Percentiles rank a stretch among this genome's conserved stretches.
Evolutionary conservation across 352 stramenopile genomes (phyloP).

Genomic region (Pythium aristosporum): DNA sequence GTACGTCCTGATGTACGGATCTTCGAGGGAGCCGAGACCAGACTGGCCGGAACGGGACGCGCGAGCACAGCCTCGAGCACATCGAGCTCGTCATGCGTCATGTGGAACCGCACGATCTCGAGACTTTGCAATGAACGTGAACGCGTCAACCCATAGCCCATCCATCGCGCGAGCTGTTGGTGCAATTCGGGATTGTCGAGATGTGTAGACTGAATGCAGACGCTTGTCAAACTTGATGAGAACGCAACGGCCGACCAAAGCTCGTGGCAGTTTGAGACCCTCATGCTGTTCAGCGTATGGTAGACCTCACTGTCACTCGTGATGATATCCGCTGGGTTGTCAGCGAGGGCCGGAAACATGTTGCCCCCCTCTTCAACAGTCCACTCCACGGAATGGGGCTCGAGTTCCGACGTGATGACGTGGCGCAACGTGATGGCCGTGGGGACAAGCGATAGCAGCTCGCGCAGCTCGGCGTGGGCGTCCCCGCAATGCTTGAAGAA

Average conservation of each 20-base stretch:
- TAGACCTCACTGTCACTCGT: not conserved
- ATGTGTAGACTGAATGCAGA: not conserved
- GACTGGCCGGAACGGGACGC: not conserved
- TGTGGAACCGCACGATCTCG: not conserved
- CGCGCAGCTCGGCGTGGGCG: conserved; percentile 1
- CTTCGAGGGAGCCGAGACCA: not conserved
- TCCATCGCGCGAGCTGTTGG: not conserved
- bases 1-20: not conserved
- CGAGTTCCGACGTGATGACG: not conserved
- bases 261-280: conserved; percentile 3
- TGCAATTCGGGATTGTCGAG: not conserved
- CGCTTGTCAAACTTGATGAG: not conserved
- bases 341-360: not conserved
- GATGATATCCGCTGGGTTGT: not conserved
- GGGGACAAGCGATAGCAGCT: not conserved
- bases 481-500: not conserved
- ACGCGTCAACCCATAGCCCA: not conserved
- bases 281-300: not conserved
- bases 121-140: not conserved
- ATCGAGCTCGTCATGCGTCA: not conserved
- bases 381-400: not conserved
- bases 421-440: not conserved
- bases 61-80: conserved; percentile 1
- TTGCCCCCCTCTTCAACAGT: not conserved
- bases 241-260: conserved; percentile 7